A percentile compares a stretch with the other conserved stretches of the same genome.
Evolutionary conservation across 768 basidiomycete species (phyloP).

Genomic region (Cubamyces sp.): DNA sequence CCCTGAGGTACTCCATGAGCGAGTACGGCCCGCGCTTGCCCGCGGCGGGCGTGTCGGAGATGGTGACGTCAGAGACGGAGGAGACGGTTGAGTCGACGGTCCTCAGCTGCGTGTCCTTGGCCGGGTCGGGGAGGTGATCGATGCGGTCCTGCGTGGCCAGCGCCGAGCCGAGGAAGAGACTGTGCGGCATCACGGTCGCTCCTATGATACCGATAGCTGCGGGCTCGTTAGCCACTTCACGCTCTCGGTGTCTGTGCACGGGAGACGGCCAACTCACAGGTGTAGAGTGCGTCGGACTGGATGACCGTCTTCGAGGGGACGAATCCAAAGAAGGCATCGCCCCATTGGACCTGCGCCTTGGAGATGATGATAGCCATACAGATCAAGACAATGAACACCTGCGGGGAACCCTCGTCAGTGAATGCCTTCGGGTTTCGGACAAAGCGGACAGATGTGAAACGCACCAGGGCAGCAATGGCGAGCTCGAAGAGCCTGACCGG

Average conservation of each 20-base stretch:
- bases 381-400: constrained; percentile 58
- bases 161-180: constrained; percentile 85
- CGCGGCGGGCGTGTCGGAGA: constrained; percentile 32
- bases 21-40: constrained; percentile 19
- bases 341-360: constrained; percentile 73
- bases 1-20: constrained; percentile 8
- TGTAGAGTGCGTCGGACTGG: constrained; percentile 60
- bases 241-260: constrained; percentile 31
- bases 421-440: constrained; percentile 11
- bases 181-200: constrained; percentile 93
- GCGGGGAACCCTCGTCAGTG: neutral
- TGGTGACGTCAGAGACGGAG: constrained; percentile 9
- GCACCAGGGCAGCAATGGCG: constrained; percentile 63
- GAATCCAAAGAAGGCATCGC: constrained; percentile 71
- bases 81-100: constrained; percentile 8
- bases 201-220: constrained; percentile 74
- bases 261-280: constrained; percentile 49
- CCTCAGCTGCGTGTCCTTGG: constrained; percentile 4
- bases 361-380: constrained; percentile 81
- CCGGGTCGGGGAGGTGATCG: constrained; percentile 30
- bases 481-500: constrained; percentile 73
- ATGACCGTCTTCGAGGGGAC: constrained; percentile 72
- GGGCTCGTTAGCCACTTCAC: neutral
- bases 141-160: constrained; percentile 84
- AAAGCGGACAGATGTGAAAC: constrained; percentile 25